Conservation (phyloP, 768 basidiomycete species). For the Tephrocybe sp. region DNA sequence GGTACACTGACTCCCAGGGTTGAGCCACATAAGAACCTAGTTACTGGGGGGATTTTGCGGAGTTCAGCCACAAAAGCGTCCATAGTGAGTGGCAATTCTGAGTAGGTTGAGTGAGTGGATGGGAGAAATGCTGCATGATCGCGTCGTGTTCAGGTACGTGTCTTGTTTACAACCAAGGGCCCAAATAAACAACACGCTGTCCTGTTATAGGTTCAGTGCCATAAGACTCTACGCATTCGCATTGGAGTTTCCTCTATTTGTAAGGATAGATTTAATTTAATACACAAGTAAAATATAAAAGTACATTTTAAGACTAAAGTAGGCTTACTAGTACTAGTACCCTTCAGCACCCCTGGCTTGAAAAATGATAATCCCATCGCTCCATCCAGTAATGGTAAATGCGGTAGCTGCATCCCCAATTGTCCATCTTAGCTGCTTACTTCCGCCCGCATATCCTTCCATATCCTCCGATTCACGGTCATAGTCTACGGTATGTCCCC, state of each 20-base stretch:
- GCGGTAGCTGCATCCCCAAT: no score
- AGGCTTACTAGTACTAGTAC: no score
- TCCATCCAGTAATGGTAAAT: no score
- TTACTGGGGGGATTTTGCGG: constrained; percentile 81
- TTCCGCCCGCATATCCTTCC: constrained; percentile 60
- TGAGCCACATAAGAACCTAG: constrained; percentile 64
- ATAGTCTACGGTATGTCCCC: constrained; percentile 68
- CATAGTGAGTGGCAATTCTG: constrained; percentile 27
- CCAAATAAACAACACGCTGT: background rate
- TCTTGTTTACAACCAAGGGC: background rate
- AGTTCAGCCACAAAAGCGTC: constrained; percentile 55
- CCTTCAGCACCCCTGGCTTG: no score
- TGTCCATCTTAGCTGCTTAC: constrained; percentile 34
- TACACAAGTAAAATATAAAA: no score
- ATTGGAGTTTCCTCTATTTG: constrained; percentile 29
- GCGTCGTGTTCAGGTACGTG: background rate
- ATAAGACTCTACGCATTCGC: constrained; percentile 66
- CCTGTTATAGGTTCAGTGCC: no score
- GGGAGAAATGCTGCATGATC: background rate
- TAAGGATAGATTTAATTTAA: no score
- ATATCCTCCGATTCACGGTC: constrained; percentile 56
- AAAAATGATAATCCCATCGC: no score
- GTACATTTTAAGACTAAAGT: no score
- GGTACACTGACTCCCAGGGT: constrained; percentile 60
- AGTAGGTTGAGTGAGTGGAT: no score